Base-by-base conservation (phyloP, 345 rosid species). In the Crucihimalaya himalaica region DNA sequence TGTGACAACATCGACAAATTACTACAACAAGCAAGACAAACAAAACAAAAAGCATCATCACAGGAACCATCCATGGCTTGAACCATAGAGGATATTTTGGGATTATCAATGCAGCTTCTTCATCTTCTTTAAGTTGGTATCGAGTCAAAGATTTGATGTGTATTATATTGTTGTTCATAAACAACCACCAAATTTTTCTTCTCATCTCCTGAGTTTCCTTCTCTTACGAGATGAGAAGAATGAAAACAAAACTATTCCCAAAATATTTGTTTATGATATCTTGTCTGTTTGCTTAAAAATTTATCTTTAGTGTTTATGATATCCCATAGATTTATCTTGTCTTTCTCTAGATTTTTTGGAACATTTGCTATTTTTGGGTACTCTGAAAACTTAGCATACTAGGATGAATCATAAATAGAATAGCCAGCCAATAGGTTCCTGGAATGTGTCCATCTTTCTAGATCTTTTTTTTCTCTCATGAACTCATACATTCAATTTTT, bases 81-180 rank as follows among this genome's bases (percentile, higher is more conserved):
- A 63, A 64, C 77, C 77, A 73, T 64, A 71, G 65, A 54, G 77
- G 77, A 73, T 73, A 71, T 55, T 55, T 55, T 15, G 77, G 77
- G 9, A 63, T 55, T 15, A 69, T 70, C 40, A 76, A 2, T 32
- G 79, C 79, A 40, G 52, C 46, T 62, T 76, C 79, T 39, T 75
- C 72, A 14, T 74, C 53, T 48, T 68, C 31, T 31, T 43, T 68
- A 10, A 51, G 15, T 63, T 55, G 48, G 5, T 68, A n/a, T 21
- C 79, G 35, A 2, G 5, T 20, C 20, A 59, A 59, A 28, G 37
- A 4, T 48, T 59, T 67, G 21, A 75, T 53, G 2, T 50, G 73
- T 59, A 37, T 40, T 29, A 51, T n/a, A 43, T 31, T 68, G 53
- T 60, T 31, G 39, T 29, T 50, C n/a, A 29, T 15, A 2, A 67